A percentile compares a stretch with the other conserved stretches of the same genome.
Conservation (phyloP, 169 alveolate genomes). For the Plasmodium gaboni region DNA sequence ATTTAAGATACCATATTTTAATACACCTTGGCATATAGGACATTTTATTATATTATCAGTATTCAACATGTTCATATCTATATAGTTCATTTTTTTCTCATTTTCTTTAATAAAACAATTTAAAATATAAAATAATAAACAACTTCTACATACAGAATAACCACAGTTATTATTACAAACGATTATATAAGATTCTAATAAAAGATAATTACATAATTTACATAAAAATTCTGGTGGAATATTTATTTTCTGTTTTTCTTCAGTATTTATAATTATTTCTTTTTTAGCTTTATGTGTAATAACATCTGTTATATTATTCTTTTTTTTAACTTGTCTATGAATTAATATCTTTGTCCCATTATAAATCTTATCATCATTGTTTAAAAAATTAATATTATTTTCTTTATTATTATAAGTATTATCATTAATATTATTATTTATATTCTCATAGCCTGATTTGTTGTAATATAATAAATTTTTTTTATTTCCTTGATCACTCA, state of each 20-base stretch:
- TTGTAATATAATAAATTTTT: background rate
- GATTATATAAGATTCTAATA: conserved; percentile 49
- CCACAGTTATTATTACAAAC: conserved; percentile 77
- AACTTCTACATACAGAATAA: conserved; percentile 71
- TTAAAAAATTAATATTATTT: conserved; percentile 15
- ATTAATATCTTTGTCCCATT: conserved; percentile 61
- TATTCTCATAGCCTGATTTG: background rate
- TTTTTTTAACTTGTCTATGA: conserved; percentile 62
- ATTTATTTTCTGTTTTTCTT: conserved; percentile 50
- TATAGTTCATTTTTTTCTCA: conserved; percentile 21
- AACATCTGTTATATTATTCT: conserved; percentile 11
- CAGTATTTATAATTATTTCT: conserved; percentile 45
- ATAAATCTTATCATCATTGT: conserved; percentile 56
- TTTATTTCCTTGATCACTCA: conserved; percentile 1
- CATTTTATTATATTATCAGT: conserved; percentile 21
- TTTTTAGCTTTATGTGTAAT: conserved; percentile 75
- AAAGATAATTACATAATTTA: conserved; percentile 43
- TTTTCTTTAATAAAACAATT: conserved; percentile 14
- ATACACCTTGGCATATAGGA: conserved; percentile 52
- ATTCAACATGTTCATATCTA: conserved; percentile 14
- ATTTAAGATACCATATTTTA: conserved; percentile 58
- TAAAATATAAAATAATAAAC: conserved; percentile 56
- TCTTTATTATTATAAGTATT: background rate
- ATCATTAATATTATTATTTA: background rate
- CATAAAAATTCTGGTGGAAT: conserved; percentile 69